Conservation (phyloP, 78 protist species). For the Protostelium mycophagum region DNA sequence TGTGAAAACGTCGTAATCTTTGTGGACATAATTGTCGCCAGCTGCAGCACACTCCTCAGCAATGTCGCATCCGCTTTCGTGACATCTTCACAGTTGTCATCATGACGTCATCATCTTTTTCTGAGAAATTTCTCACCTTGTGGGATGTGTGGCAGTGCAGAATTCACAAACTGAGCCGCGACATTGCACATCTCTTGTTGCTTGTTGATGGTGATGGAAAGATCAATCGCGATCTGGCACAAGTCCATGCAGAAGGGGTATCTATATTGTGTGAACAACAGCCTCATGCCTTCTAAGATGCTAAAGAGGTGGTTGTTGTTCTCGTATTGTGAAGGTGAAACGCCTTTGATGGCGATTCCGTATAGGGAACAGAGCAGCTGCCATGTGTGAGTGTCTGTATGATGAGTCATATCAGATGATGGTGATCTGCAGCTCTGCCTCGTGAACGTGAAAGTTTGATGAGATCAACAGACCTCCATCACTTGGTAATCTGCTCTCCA, state of each 20-base stretch:
- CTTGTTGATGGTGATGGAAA: neutral
- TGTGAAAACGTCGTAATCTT: neutral
- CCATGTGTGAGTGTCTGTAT: neutral
- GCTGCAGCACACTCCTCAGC: neutral
- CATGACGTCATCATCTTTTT: too few species aligned
- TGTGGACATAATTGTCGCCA: neutral
- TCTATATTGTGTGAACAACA: neutral
- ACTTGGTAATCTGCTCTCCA: neutral
- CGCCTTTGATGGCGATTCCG: neutral
- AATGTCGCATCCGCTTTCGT: neutral
- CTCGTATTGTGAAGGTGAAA: neutral
- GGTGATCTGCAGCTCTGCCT: neutral
- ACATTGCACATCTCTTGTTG: neutral
- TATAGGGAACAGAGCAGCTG: neutral
- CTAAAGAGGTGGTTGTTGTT: neutral
- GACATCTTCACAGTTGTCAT: neutral
- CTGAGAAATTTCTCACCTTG: neutral
- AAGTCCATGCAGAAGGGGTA: neutral
- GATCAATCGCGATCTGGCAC: neutral
- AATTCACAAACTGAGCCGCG: neutral
- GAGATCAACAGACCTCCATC: neutral
- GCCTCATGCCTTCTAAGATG: neutral
- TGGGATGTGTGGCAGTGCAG: neutral
- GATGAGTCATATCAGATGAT: neutral
- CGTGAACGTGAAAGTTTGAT: neutral